These are phyloP conservation scores for Pythium dissimile DNA, from an alignment of 352 stramenopile species.

Conservation along the genomic window DNA sequence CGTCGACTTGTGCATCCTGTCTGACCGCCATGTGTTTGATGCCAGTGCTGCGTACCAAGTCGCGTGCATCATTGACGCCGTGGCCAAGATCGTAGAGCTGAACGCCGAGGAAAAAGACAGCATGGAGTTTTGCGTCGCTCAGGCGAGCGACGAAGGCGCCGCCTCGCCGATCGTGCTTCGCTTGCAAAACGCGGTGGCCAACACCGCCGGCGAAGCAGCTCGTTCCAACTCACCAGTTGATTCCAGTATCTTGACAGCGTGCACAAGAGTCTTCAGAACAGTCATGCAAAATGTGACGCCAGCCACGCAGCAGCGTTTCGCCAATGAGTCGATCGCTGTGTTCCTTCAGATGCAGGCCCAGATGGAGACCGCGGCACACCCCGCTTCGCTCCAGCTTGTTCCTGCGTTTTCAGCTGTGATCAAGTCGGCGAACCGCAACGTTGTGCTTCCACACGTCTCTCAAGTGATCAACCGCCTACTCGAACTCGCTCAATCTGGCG, in stretches of 20 bases:
- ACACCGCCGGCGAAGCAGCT: slow-evolving; percentile 42
- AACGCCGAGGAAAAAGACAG: slow-evolving; percentile 64
- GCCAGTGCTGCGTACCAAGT: slow-evolving; percentile 25
- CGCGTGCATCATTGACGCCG: slow-evolving; percentile 53
- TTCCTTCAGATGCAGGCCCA: slow-evolving; percentile 52
- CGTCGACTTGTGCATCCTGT: slow-evolving; percentile 46
- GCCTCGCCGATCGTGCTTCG: slow-evolving; percentile 57
- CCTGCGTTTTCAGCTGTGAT: slow-evolving; percentile 75
- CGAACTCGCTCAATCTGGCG: slow-evolving; percentile 58
- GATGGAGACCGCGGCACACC: slow-evolving; percentile 22
- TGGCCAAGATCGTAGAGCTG: slow-evolving; percentile 79
- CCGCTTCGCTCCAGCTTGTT: slow-evolving; percentile 60
- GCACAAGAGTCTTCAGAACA: slow-evolving; percentile 60
- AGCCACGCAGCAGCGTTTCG: slow-evolving; percentile 56
- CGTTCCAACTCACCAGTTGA: slow-evolving; percentile 29
- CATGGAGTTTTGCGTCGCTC: slow-evolving; percentile 79
- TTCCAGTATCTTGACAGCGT: slow-evolving; percentile 41
- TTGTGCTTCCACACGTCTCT: slow-evolving; percentile 56
- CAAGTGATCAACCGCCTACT: slow-evolving; percentile 74
- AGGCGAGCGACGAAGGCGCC: slow-evolving; percentile 8
- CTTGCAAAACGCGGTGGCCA: slow-evolving; percentile 57
- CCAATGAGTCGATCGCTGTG: slow-evolving; percentile 48
- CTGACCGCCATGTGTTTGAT: slow-evolving; percentile 29
- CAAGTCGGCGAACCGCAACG: slow-evolving; percentile 61
- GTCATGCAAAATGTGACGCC: slow-evolving; percentile 76